Percentiles rank a stretch among this genome's conserved stretches.
Evolutionary conservation across 2,329 filamentous ascomycete species (phyloP).

Genomic region (Zymoseptoria ardabiliae): DNA sequence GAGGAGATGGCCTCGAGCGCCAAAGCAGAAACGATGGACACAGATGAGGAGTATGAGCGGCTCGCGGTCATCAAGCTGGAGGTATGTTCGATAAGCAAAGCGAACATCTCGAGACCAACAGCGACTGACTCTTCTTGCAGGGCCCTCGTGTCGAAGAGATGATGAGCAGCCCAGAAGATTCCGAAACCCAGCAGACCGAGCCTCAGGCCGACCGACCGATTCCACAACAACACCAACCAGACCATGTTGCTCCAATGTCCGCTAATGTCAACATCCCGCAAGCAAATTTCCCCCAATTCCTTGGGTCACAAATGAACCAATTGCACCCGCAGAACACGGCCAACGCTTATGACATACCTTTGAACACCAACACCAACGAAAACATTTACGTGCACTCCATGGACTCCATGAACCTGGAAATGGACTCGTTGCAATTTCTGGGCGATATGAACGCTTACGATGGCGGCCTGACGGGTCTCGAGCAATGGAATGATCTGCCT

Average conservation of each 20-base stretch:
- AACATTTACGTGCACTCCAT: neutral
- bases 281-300: neutral
- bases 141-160: neutral
- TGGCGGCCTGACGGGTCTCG: slow-evolving; percentile 20
- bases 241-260: neutral
- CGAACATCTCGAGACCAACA: slow-evolving; percentile 6
- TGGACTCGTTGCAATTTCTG: slow-evolving; percentile 15
- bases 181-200: neutral
- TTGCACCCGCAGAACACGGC: neutral
- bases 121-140: neutral
- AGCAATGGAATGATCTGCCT: slow-evolving; percentile 18
- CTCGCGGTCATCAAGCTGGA: slow-evolving; percentile 4
- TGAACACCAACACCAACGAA: neutral
- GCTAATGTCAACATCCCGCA: neutral
- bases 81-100: slow-evolving; percentile 2
- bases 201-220: neutral
- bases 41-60: slow-evolving; percentile 4
- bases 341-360: neutral
- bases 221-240: neutral
- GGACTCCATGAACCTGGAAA: slow-evolving; percentile 18
- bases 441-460: slow-evolving; percentile 16
- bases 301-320: neutral
- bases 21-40: slow-evolving; percentile 5
- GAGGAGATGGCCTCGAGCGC: neutral
- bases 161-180: neutral